These are phyloP conservation scores for Aquanectria penicillioides DNA, from an alignment of 2,329 filamentous ascomycete species.

Conservation along the genomic window DNA sequence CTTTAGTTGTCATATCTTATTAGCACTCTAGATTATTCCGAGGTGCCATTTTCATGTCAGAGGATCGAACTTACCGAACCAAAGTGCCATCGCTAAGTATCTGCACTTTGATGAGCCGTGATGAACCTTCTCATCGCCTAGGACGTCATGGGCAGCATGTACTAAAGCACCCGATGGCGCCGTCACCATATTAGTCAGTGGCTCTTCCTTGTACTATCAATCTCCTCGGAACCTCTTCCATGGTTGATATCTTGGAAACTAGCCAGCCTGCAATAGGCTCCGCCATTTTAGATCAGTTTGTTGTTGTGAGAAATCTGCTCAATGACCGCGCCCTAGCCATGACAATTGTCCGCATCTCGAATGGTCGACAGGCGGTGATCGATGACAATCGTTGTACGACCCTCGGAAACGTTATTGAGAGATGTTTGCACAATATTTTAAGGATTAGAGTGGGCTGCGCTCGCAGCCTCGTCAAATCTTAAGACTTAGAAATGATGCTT, in stretches of 20 bases:
- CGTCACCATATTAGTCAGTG: slow-evolving; percentile 40
- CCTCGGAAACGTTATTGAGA: slow-evolving; percentile 62
- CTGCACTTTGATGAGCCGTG: slow-evolving; percentile 45
- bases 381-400: slow-evolving; percentile 73
- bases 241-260: slow-evolving; percentile 51
- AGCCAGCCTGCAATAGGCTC: slow-evolving; percentile 64
- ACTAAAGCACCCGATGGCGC: slow-evolving; percentile 36
- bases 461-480: slow-evolving; percentile 76
- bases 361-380: slow-evolving; percentile 70
- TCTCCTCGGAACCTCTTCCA: slow-evolving; percentile 18
- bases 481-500: slow-evolving; percentile 72
- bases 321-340: slow-evolving; percentile 66
- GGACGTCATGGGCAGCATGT: slow-evolving; percentile 27
- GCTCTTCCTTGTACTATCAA: slow-evolving; percentile 50
- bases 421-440: slow-evolving; percentile 65
- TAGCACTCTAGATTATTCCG: background rate
- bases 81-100: slow-evolving; percentile 48
- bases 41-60: background rate
- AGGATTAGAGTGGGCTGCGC: slow-evolving; percentile 60
- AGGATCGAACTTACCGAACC: slow-evolving; percentile 45
- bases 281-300: slow-evolving; percentile 58
- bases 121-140: slow-evolving; percentile 18
- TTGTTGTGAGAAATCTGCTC: slow-evolving; percentile 72
- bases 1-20: slow-evolving; percentile 46
- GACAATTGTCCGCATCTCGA: slow-evolving; percentile 71